Evolutionary conservation across 768 basidiomycete genomes (phyloP), one percentile per base, ranked within the genome.

Genomic region (Glaciozyma antarctica): DNA sequence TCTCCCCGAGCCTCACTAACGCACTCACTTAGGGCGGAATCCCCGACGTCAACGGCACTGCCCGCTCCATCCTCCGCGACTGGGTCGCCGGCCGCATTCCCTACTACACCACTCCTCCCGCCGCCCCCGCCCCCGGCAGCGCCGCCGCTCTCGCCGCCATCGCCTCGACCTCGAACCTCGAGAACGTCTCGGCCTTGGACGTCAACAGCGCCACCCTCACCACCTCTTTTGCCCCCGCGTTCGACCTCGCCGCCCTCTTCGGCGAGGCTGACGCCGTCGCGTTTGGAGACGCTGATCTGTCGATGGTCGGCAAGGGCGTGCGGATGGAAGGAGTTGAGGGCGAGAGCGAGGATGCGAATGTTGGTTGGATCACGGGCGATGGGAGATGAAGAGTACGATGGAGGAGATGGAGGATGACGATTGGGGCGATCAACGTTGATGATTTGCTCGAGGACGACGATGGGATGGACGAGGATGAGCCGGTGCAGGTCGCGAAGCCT

Each of bases 51-150:
- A 83, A 86, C 51, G 80, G 87, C 9, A 83, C 90, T 0, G 90
- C 93, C 0, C 85, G 89, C 41, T 84, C 86, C 19, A 82, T 97
- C 28, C 77, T 97, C 1, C 83, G 80, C 57, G 92, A 99, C 75
- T 99, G 94, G 93, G 97, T 97, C 73, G 84, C 89, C 63, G 91
- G 95, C 32, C 69, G 73, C 7, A 94, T 97, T 16, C 87, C 89
- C 0, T 98, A 89, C 78, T 88, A 81, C 78, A 88, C 90, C 6
- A 75, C 79, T 2, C 90, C 92, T 13, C 92, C 94, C 0, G 73
- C 79, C 12, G 75, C 88, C 3, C 90, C 89, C 0, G 73, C 79
- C 12, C 75, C 88, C 2, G 90, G 88, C 0, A 86, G 88, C 8
- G 63, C 63, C 15, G 68, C 66, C 16, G 84, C 85, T 15, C 88